Evolutionary conservation across 306 rosid species (phyloP).

Genomic region (Chamaecrista fasciculata): DNA sequence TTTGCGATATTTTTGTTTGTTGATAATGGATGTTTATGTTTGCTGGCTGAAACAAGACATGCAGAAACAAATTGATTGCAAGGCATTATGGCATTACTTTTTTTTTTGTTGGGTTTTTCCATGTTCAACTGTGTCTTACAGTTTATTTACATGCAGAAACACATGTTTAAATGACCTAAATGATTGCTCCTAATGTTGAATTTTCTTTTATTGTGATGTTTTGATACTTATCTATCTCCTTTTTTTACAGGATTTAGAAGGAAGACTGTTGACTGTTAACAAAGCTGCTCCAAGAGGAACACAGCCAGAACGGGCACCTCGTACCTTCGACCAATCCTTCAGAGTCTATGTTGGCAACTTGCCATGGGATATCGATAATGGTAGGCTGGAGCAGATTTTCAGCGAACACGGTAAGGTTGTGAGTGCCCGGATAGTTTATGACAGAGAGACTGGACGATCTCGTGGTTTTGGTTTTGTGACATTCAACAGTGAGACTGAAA

Average conservation of each 20-base stretch:
- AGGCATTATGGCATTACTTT: not conserved
- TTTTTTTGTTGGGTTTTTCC: not conserved
- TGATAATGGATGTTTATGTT: not conserved
- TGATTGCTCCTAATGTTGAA: not conserved
- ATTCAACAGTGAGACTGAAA: conserved; percentile 63
- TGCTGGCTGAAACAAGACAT: not conserved
- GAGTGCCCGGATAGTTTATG: conserved; percentile 73
- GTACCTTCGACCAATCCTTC: conserved; percentile 41
- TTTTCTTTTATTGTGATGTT: not conserved
- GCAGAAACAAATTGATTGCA: too few species aligned
- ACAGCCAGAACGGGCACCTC: conserved; percentile 63
- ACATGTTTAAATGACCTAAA: not conserved
- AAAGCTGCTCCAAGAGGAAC: conserved; percentile 91
- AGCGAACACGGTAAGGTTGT: conserved; percentile 83
- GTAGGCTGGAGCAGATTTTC: conserved; percentile 66
- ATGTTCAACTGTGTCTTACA: not conserved
- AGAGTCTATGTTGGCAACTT: conserved; percentile 86
- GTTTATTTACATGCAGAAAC: not conserved
- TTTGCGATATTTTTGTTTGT: not conserved
- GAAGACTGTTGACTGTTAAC: conserved; percentile 81
- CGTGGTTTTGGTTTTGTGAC: conserved; percentile 99
- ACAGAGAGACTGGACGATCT: conserved; percentile 89
- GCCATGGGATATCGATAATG: conserved; percentile 82
- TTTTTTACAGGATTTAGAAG: conserved; percentile 54
- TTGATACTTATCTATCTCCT: not conserved